Percentiles rank a stretch among this genome's conserved stretches.
phyloP scores from a whole-genome alignment of 805 yeast species.

The Candida nanaspora region DNA sequence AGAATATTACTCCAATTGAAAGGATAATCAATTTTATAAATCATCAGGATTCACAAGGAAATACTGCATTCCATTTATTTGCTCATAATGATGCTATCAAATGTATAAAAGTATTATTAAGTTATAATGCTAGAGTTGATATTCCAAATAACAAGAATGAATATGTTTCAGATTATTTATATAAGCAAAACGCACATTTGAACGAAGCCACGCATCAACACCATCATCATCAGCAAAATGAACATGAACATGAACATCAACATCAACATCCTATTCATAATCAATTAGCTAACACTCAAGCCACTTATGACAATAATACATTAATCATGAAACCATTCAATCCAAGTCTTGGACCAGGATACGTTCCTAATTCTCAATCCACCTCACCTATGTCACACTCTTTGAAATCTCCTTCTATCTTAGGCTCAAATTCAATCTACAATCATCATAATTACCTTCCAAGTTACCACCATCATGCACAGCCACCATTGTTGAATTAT shows the following conservation, averaged over 20 bases:
- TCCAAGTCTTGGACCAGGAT: constrained; percentile 2
- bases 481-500: neutral
- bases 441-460: neutral
- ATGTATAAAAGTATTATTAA: constrained; percentile 36
- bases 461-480: constrained; percentile 3
- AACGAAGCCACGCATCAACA: neutral
- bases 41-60: constrained; percentile 51
- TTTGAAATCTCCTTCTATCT: neutral
- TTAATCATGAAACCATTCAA: constrained; percentile 12
- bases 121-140: constrained; percentile 48
- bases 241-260: no score
- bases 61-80: constrained; percentile 48
- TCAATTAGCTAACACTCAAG: neutral
- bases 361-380: neutral
- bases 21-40: constrained; percentile 50
- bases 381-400: neutral
- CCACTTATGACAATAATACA: neutral
- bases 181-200: constrained; percentile 10
- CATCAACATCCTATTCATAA: no score
- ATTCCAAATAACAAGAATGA: constrained; percentile 38
- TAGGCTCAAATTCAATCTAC: neutral
- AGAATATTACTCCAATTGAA: constrained; percentile 49
- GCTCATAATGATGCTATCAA: constrained; percentile 37
- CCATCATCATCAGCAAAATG: neutral
- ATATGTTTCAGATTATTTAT: constrained; percentile 33